Base-by-base conservation (phyloP, 73 alveolate species). In the Strombidium stylifer region DNA sequence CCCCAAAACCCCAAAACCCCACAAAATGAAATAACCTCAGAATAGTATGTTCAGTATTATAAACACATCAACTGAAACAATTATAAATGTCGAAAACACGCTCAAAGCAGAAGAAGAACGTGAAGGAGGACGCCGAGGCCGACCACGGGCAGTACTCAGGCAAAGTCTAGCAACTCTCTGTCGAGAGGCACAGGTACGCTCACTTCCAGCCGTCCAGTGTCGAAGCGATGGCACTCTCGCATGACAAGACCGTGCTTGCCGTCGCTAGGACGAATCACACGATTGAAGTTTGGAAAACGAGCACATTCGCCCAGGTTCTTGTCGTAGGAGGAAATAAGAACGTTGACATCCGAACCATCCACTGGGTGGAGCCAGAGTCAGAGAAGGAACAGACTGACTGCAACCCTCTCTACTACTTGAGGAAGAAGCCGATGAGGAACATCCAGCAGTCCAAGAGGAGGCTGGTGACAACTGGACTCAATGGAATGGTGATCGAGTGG, bases 401-500 rank as follows among this genome's bases (percentile, higher is more conserved):
- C 4, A 45, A 42, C 35, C 52, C 73, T 2, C 58, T 59, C 19
- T 32, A 57, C 41, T 54, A 40, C 37, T 32, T 68, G n/a, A n/a
- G n/a, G n/a, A n/a, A n/a, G n/a, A n/a, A n/a, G n/a, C n/a, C n/a
- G 44, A 27, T 20, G 36, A 49, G 69, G 31, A 57, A 64, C 44
- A 59, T 64, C 37, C 70, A 57, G 21, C 52, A 65, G 39, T 56
- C 57, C 69, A 44, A 76, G 58, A 70, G 90, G 46, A 89, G 94
- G 66, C 52, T 89, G 40, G 66, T 89, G 30, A 70, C 94, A n/a
- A 65, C 87, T 19, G 92, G 94, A 11, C 73, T 89, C 15, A 89
- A 73, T 74, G 97, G 97, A 8, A 73, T 67, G 45, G 82, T 89
- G 21, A 72, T 89, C 30, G 97, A 89, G 62, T 89, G 97, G 97